Base-by-base conservation (phyloP, 345 rosid species). In the Cardiospermum halicacabum region DNA sequence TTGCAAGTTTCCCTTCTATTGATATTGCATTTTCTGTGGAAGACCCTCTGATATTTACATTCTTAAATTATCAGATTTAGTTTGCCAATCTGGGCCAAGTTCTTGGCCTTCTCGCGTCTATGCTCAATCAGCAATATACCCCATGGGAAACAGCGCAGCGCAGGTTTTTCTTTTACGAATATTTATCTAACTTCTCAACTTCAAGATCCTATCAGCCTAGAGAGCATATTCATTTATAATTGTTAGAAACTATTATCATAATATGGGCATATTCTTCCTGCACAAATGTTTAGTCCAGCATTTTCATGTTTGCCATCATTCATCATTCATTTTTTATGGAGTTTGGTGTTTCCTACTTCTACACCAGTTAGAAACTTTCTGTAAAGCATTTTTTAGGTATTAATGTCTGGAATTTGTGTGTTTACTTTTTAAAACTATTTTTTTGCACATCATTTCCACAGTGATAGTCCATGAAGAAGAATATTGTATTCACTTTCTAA, bases 121-220 rank as follows among this genome's bases (percentile, higher is more conserved):
- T 69, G 88, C 96, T 51, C 84, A 87, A 75, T 91, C 97, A 74
- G 97, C 97, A 25, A 55, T 77, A 11, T 71, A 85, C 72, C 97
- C 97, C 68, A 91, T 91, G 99, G 99, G 96, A 43, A 88, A 91
- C 75, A 94, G 97, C 76, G 96, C 97, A 59, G 97, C 97, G 72
- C 99, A 94, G 97, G 96, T 91, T 68, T 67, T 69, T 74, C 65
- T 69, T 69, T 57, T 60, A 56, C 22, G 43, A 56, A 49, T 58
- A 24, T 51, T 45, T 69, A 27, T 69, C 26, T 31, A 21, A n/a
- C 48, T 30, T 21, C 32, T 62, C 32, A 62, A 73, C 49, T 61
- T 49, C 8, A 55, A 53, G 42, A 58, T 56, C 56, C 62, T 55
- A 47, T 27, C 54, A 51, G 27, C 56, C 55, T 68, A 25, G n/a